Evolutionary conservation across 768 basidiomycete species (phyloP).

Genomic region (Mycena vulgaris): DNA sequence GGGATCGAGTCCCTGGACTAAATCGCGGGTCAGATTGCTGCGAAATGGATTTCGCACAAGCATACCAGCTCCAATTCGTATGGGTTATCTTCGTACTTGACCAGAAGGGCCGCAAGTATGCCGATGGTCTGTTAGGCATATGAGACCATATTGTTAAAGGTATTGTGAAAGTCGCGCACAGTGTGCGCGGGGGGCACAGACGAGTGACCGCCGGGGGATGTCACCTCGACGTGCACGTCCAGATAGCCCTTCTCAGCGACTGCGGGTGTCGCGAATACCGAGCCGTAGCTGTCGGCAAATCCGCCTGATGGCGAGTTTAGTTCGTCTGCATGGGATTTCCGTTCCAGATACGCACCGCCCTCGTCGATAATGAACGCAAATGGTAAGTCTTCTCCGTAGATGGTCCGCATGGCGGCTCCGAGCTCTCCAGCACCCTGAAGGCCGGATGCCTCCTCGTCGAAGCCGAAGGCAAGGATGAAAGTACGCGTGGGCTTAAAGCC

Average conservation of each 20-base stretch:
- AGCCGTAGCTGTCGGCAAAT: slow-evolving; percentile 65
- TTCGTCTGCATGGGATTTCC: neutral
- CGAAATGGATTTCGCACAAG: neutral
- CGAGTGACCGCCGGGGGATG: slow-evolving; percentile 87
- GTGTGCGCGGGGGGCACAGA: slow-evolving; percentile 89
- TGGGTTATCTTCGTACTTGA: slow-evolving; percentile 79
- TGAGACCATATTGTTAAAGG: neutral
- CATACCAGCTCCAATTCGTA: slow-evolving; percentile 64
- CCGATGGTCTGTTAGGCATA: slow-evolving; percentile 75
- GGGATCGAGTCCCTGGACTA: slow-evolving; percentile 71
- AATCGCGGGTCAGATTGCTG: neutral
- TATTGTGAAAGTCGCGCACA: slow-evolving; percentile 51
- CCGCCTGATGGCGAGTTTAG: slow-evolving; percentile 54
- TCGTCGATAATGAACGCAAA: slow-evolving; percentile 91
- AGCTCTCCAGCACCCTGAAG: slow-evolving; percentile 70
- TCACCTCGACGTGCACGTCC: slow-evolving; percentile 75
- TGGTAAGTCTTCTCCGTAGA: slow-evolving; percentile 76
- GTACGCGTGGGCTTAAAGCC: slow-evolving; percentile 77
- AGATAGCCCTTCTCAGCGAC: slow-evolving; percentile 84
- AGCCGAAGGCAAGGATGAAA: slow-evolving; percentile 77
- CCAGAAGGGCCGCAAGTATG: slow-evolving; percentile 80
- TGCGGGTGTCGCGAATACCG: slow-evolving; percentile 71
- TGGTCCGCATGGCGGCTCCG: slow-evolving; percentile 62
- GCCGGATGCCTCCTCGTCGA: slow-evolving; percentile 82
- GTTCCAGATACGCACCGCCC: slow-evolving; percentile 67